These are phyloP conservation scores for Anisodus tanguticus DNA, from an alignment of 257 asterid species.

Conservation along the genomic window DNA sequence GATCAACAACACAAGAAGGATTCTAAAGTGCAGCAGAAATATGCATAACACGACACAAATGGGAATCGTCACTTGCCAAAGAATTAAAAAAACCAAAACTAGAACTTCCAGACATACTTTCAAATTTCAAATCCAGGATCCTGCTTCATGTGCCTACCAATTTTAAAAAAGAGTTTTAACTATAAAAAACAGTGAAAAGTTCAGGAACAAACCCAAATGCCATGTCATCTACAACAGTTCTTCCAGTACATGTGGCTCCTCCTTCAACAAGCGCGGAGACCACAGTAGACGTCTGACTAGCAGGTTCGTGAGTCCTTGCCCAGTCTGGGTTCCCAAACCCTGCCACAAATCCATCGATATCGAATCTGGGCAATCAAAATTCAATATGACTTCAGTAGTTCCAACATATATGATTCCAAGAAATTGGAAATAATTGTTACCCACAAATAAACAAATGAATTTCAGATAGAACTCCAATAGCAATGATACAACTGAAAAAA, in stretches of 20 bases:
- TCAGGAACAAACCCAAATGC: slow-evolving; percentile 68
- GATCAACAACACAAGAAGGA: background rate
- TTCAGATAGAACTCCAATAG: background rate
- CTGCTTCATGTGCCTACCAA: background rate
- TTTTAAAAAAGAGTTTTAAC: background rate
- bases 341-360: slow-evolving; percentile 77
- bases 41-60: background rate
- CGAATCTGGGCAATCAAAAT: slow-evolving; percentile 64
- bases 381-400: slow-evolving; percentile 5
- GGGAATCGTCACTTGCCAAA: background rate
- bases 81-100: background rate
- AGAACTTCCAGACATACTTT: background rate
- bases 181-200: slow-evolving; percentile 33
- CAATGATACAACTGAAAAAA: background rate
- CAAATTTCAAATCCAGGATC: background rate
- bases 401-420: background rate
- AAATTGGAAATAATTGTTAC: background rate
- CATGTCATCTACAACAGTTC: slow-evolving; percentile 90
- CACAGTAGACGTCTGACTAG: slow-evolving; percentile 67
- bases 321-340: slow-evolving; percentile 99
- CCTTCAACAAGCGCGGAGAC: slow-evolving; percentile 87
- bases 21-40: slow-evolving; percentile 13
- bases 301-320: slow-evolving; percentile 77
- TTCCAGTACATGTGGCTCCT: slow-evolving; percentile 89
- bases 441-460: background rate